These are phyloP conservation scores for Colletotrichum spinosum DNA, from an alignment of 2,329 filamentous ascomycete genomes.

Conservation along the genomic window DNA sequence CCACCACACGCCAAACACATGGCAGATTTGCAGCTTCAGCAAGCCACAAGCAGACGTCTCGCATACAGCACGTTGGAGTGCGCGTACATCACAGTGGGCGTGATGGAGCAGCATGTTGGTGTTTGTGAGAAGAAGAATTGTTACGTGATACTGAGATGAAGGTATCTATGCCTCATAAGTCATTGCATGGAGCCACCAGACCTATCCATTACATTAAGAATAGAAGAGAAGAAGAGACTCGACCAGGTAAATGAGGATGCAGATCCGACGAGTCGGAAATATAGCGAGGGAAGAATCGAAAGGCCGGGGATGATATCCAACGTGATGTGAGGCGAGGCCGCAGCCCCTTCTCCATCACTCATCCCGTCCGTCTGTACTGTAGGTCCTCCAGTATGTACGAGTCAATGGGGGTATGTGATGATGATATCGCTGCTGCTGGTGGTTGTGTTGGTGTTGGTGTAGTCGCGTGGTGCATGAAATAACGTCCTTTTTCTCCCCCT, in stretches of 20 bases:
- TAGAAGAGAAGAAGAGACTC: background rate
- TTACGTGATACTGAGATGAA: constrained; percentile 10
- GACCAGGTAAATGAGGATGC: background rate
- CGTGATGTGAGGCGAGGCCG: constrained; percentile 2
- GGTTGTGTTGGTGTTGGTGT: constrained; percentile 47
- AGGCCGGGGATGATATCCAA: constrained; percentile 14
- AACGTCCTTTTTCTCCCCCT: background rate
- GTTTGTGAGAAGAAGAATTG: background rate
- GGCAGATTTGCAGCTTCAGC: no score
- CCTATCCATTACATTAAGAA: constrained; percentile 37
- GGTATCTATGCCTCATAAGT: constrained; percentile 33
- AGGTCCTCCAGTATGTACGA: constrained; percentile 25
- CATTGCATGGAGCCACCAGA: constrained; percentile 29
- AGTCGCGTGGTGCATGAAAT: background rate
- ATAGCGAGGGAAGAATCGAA: constrained; percentile 21
- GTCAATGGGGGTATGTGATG: constrained; percentile 19
- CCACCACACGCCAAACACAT: no score
- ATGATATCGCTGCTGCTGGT: constrained; percentile 9
- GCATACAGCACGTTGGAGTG: background rate
- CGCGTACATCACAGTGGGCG: background rate
- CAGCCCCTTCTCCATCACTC: constrained; percentile 2
- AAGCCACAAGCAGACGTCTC: background rate
- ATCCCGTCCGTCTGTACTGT: constrained; percentile 19
- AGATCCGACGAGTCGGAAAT: constrained; percentile 1
- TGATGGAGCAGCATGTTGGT: background rate